Evolutionary conservation across 176 grass and related monocot genomes (phyloP).

Genomic region (Juncus effusus): DNA sequence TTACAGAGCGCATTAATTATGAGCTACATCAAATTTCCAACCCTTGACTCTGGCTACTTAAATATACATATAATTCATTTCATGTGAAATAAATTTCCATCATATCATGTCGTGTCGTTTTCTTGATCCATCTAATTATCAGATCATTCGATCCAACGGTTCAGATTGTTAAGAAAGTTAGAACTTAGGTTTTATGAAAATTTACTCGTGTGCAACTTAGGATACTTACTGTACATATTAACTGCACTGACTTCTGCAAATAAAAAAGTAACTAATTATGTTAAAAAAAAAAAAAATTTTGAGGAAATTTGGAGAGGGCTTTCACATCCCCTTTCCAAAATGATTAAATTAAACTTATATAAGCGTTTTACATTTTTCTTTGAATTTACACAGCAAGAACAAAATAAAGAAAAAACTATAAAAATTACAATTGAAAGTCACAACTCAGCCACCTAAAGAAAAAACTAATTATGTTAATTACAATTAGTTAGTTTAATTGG

Average conservation of each 20-base stretch:
- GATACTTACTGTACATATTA: not conserved
- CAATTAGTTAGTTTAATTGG: conserved; percentile 5
- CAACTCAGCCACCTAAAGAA: not conserved
- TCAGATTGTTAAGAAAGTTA: not conserved
- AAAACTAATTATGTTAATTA: conserved; percentile 4
- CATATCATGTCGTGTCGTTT: conserved; percentile 15
- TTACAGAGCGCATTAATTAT: conserved; percentile 24
- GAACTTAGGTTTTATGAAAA: not conserved
- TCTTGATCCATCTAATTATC: not conserved
- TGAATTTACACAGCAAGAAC: no score
- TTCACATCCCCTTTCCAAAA: no score
- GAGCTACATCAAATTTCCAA: conserved; percentile 14
- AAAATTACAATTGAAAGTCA: no score
- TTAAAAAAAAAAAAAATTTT: no score
- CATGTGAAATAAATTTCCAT: conserved; percentile 14
- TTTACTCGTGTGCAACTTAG: conserved; percentile 14
- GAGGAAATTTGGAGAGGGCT: no score
- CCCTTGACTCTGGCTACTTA: conserved; percentile 11
- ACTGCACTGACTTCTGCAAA: no score
- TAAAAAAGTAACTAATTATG: not conserved
- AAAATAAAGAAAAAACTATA: no score
- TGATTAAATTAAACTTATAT: no score
- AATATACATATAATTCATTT: conserved; percentile 20
- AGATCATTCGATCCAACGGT: conserved; percentile 9
- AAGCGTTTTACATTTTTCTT: no score